Base-by-base conservation (phyloP, 345 rosid species). In the Arabis hirsuta region DNA sequence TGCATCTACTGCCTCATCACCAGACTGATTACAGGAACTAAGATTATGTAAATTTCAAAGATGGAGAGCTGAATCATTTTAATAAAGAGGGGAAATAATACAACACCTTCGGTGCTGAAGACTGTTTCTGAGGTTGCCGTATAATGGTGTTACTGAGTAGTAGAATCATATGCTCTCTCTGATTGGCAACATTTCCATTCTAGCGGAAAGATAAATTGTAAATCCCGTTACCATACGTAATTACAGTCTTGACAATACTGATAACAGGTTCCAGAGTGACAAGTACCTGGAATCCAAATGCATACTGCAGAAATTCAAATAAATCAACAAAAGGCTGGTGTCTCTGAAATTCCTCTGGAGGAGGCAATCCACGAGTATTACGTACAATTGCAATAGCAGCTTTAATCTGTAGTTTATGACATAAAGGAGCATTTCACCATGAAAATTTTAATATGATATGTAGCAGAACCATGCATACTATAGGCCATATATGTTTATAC, bases 151-250 rank as follows among this genome's bases (percentile, higher is more conserved):
- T 91, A 62, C 97, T 92, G 56, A 94, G 87, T 41, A 94, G 97
- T 68, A 94, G 86, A 76, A 91, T 82, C 57, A 94, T 73, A 86
- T 94, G 95, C 82, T 94, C 98, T 83, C 96, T 86, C 78, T 94
- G 98, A 72, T 94, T 94, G 62, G 92, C 82, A 29, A 87, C 88
- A 83, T 85, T 94, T 73, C 96, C 98, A 77, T 80, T 75, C 98
- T 94, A 88, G 54, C 29, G 36, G 19, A 55, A 22, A 81, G 53
- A 63, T 9, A 10, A 58, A 61, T 36, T 58, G 22, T 62, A 53
- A 47, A 19, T 55, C 24, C 43, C 56, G 50, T 69, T 13, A 76
- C 31, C 44, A 42, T 59, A 16, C 58, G 55, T 60, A 14, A 7
- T 42, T 29, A 9, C 55, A 47, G 31, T 62, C 44, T 69, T 69